Conservation (phyloP, 2,329 filamentous ascomycete species). For the Talaromyces sp. region DNA sequence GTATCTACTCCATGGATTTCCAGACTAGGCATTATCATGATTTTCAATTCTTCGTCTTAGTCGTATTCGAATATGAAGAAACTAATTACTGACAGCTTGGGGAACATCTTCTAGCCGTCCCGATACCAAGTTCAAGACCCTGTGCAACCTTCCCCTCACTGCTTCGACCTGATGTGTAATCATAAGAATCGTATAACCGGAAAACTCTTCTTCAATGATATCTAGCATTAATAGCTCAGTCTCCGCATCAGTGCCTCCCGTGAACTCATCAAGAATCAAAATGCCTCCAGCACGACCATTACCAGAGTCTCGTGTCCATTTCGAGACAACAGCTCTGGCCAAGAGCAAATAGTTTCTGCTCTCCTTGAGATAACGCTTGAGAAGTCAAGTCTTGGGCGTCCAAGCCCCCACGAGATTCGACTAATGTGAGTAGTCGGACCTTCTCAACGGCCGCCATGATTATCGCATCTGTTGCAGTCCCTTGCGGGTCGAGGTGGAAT, state of each 20-base stretch:
- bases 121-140: background rate
- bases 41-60: background rate
- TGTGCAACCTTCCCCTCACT: background rate
- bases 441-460: conserved; percentile 47
- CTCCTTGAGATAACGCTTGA: conserved; percentile 46
- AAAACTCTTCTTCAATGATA: conserved; percentile 8
- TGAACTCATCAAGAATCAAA: conserved; percentile 13
- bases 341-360: conserved; percentile 55
- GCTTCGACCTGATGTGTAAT: conserved; percentile 13
- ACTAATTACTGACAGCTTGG: background rate
- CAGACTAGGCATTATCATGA: background rate
- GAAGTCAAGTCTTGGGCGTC: conserved; percentile 34
- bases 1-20: background rate
- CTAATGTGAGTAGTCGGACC: conserved; percentile 46
- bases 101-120: background rate
- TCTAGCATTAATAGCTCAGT: conserved; percentile 5
- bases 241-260: conserved; percentile 2
- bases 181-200: conserved; percentile 4
- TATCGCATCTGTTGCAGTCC: conserved; percentile 37
- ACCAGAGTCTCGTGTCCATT: background rate
- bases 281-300: background rate
- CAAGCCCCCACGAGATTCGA: conserved; percentile 42
- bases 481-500: conserved; percentile 50
- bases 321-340: conserved; percentile 38
- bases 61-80: background rate